Evolutionary conservation across 2,329 filamentous ascomycete species (phyloP), one percentile per base, ranked within the genome.

Genomic region (Penicillium rolfsii): DNA sequence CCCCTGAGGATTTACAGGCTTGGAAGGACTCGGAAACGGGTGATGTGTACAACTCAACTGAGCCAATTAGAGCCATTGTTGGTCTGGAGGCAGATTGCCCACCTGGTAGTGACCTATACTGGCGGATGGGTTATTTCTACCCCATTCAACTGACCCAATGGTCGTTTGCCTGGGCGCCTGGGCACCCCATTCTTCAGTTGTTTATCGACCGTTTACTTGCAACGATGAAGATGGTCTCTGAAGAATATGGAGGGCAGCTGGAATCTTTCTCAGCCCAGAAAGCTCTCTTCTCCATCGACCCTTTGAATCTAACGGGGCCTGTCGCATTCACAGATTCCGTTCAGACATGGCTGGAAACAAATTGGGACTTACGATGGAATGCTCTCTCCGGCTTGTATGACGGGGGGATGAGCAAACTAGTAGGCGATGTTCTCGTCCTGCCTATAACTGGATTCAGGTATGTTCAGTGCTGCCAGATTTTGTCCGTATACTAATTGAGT

Each of bases 141-240:
- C 52, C 52, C 5, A 19, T 54, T 16, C 52, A 54, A 16, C 19
- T 54, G 14, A 45, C 52, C 24, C 52, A 54, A 38, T 54, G 52
- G 52, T 54, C 52, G n/a, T 54, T 54, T 45, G 52, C 52, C 6
- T 54, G 52, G 52, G 52, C 52, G 9, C 52, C 52, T 1, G 52
- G 38, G 8, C 52, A 54, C 16, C 52, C 52, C 36, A 43, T 54
- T 41, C 36, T 54, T 1, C 52, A 54, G 40, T 24, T 28, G 8
- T 54, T 54, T 24, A 43, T 54, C 36, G 8, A 54, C 36, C 52
- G 52, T 33, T 26, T 54, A 14, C 16, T 33, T 19, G 11, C 36
- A 40, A 43, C 40, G 4, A 33, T 35, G 4, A 24, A 54, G 12
- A 38, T 28, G 19, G 38, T 45, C 16, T 54, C 52, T 19, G 19